Conservation (phyloP, 306 rosid species). For the Sesbania bispinosa region DNA sequence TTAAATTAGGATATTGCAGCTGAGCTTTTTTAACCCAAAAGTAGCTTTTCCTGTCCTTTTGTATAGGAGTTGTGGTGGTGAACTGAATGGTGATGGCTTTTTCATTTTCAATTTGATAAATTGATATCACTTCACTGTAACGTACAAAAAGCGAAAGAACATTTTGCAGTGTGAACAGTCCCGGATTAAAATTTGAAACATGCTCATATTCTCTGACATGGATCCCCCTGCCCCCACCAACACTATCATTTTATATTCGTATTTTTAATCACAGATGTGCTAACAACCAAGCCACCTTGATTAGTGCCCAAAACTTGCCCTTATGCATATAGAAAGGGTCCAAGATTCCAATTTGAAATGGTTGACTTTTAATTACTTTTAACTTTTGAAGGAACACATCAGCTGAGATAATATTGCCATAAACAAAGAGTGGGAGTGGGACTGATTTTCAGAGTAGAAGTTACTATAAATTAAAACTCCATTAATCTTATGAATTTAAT, state of each 20-base stretch:
- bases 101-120: too few relatives aligned
- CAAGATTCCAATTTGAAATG: not conserved
- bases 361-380: conserved; percentile 4
- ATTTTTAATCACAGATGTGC: too few relatives aligned
- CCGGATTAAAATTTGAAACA: not conserved
- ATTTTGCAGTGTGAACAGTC: conserved; percentile 5
- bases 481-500: too few relatives aligned
- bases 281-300: conserved; percentile 13
- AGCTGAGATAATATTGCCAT: too few relatives aligned
- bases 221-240: too few relatives aligned
- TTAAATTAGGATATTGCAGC: too few relatives aligned
- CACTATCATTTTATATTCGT: too few relatives aligned
- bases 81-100: not conserved
- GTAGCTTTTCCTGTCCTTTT: not conserved
- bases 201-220: not conserved
- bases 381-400: not conserved
- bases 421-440: too few relatives aligned
- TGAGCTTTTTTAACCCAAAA: not conserved
- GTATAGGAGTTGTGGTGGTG: not conserved
- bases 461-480: too few relatives aligned
- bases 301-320: not conserved
- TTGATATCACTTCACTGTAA: not conserved
- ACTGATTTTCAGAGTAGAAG: too few relatives aligned
- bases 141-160: not conserved
- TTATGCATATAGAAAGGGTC: not conserved